These are phyloP conservation scores for Candida sanyaensis DNA, from an alignment of 1,139 yeast genomes.

Conservation along the genomic window DNA sequence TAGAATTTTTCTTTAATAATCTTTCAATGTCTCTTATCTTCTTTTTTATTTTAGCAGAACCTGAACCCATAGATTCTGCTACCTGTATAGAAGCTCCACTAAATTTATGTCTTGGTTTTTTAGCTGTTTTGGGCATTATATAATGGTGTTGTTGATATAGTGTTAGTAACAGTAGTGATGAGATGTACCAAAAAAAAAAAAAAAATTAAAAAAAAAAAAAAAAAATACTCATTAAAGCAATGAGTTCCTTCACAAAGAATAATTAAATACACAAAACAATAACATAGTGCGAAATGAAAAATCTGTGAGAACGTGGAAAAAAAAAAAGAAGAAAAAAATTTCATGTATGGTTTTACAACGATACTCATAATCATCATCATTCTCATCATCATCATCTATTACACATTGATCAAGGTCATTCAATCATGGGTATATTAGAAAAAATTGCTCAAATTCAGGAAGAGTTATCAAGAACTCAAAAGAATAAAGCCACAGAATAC, in stretches of 20 bases:
- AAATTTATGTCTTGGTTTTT: conserved; percentile 11
- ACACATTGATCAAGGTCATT: neutral
- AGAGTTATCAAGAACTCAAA: conserved; percentile 93
- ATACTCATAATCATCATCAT: too few relatives aligned
- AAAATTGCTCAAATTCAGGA: conserved; percentile 89
- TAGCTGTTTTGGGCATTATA: conserved; percentile 13
- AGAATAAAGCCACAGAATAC: conserved; percentile 97
- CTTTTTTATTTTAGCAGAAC: conserved; percentile 65
- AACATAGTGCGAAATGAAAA: neutral
- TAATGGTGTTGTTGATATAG: neutral
- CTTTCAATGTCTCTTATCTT: conserved; percentile 87
- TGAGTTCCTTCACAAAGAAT: neutral
- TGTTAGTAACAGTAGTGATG: neutral
- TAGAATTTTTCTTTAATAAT: conserved; percentile 54
- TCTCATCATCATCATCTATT: too few relatives aligned
- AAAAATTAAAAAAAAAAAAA: neutral
- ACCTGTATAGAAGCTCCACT: conserved; percentile 23
- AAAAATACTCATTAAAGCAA: neutral
- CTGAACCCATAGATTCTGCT: conserved; percentile 35
- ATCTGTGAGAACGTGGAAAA: neutral
- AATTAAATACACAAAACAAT: too few relatives aligned
- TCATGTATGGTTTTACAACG: too few relatives aligned
- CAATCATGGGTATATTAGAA: conserved; percentile 46
- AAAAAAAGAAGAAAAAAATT: neutral
- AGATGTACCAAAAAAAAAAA: neutral